Evolutionary conservation across 2,329 filamentous ascomycete species (phyloP).

Genomic region (Chalaropsis thielavioides): DNA sequence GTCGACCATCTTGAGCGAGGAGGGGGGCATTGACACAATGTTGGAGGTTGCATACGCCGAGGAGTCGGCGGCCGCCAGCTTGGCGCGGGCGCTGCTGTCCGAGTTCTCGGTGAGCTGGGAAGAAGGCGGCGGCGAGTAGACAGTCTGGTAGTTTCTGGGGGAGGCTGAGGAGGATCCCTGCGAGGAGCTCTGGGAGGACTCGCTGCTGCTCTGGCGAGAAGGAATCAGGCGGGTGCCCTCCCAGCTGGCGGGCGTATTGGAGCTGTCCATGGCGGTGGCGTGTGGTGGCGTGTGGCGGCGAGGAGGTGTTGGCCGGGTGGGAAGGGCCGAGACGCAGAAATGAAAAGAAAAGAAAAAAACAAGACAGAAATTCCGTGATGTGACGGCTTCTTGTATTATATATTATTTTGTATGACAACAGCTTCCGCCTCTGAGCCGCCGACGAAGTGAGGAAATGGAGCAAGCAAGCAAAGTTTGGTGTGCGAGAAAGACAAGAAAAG

Average conservation of each 20-base stretch:
- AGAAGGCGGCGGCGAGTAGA: constrained; percentile 2
- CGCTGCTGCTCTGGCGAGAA: constrained; percentile 9
- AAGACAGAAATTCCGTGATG: no score
- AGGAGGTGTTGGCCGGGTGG: no score
- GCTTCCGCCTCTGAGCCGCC: not conserved
- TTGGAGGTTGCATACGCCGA: constrained; percentile 22
- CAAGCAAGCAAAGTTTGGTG: not conserved
- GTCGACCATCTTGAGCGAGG: constrained; percentile 29
- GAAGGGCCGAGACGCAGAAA: not conserved
- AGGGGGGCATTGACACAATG: constrained; percentile 20
- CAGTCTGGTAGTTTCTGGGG: not conserved
- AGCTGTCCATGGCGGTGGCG: not conserved
- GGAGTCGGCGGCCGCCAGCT: constrained; percentile 6
- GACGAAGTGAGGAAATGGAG: not conserved
- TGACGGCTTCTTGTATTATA: not conserved
- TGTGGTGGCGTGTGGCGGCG: no score
- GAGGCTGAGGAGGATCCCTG: no score
- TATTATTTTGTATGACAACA: not conserved
- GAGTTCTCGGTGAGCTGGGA: constrained; percentile 18
- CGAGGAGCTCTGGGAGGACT: constrained; percentile 12
- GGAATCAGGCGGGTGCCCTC: constrained; percentile 6
- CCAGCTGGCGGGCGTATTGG: not conserved
- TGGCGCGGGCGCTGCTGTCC: not conserved
- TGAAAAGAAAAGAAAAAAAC: not conserved
- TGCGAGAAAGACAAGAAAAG: not conserved